A percentile compares a stretch with the other conserved stretches of the same genome.
Conservation (phyloP, 108 stramenopile genomes). For the Chaetoceros tenuissimus region DNA sequence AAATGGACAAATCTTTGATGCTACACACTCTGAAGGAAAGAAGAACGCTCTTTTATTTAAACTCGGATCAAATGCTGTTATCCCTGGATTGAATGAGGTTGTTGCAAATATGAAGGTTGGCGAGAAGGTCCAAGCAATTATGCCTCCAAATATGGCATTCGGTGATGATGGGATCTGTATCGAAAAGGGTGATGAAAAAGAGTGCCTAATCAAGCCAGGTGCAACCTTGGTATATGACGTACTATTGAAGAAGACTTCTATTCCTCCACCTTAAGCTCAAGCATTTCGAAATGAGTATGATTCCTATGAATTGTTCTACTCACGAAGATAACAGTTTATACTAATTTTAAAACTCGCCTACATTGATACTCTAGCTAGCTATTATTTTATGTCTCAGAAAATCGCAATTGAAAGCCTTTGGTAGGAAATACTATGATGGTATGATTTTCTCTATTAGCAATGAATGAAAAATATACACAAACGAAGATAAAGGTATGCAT, state of each 20-base stretch:
- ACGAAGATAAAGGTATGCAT: no score
- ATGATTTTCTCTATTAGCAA: no score
- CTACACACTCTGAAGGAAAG: slow-evolving; percentile 79
- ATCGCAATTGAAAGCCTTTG: no score
- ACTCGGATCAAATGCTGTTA: slow-evolving; percentile 59
- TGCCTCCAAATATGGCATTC: slow-evolving; percentile 69
- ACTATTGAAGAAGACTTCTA: slow-evolving; percentile 59
- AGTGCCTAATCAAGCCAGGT: slow-evolving; percentile 83
- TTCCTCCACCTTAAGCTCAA: slow-evolving; percentile 68
- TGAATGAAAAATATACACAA: no score
- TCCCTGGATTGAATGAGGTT: slow-evolving; percentile 71
- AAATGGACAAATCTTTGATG: slow-evolving; percentile 77
- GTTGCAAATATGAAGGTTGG: slow-evolving; percentile 69
- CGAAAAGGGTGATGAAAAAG: slow-evolving; percentile 68
- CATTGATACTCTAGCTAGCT: no score
- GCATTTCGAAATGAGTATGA: background rate
- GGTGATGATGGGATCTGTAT: slow-evolving; percentile 78
- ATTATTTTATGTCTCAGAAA: no score
- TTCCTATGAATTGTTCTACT: no score
- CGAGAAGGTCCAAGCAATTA: slow-evolving; percentile 81
- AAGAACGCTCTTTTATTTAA: slow-evolving; percentile 65
- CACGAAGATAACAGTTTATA: no score
- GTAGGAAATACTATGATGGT: no score
- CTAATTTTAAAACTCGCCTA: no score
- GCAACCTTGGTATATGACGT: slow-evolving; percentile 79